phyloP scores from a whole-genome alignment of 306 rosid genomes.

The Vigna angularis region DNA sequence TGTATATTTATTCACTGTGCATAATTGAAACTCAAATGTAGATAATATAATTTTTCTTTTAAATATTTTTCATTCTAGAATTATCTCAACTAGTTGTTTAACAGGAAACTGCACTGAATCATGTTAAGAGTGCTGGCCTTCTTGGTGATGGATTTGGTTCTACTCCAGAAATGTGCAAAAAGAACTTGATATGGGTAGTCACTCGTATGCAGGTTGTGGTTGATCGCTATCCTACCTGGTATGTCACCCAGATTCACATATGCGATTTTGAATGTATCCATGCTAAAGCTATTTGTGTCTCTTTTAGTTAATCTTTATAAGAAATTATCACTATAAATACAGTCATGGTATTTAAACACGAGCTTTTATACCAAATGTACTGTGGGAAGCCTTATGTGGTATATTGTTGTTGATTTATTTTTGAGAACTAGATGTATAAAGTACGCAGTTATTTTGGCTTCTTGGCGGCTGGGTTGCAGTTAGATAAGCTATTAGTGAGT shows the following conservation, averaged over 20 bases:
- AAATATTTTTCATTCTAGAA: conserved; percentile 20
- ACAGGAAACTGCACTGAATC: conserved; percentile 99
- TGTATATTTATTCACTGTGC: conserved; percentile 8
- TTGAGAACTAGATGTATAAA: conserved; percentile 36
- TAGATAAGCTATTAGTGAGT: conserved; percentile 21
- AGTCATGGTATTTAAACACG: background rate
- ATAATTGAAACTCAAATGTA: conserved; percentile 7
- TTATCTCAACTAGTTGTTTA: conserved; percentile 40
- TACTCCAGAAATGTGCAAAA: conserved; percentile 94
- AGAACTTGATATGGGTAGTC: conserved; percentile 98
- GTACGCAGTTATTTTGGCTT: conserved; percentile 24
- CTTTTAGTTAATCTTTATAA: conserved; percentile 28
- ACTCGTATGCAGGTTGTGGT: conserved; percentile 94
- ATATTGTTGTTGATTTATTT: background rate
- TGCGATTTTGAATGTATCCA: background rate
- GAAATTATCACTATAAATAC: conserved; percentile 24
- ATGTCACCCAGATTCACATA: conserved; percentile 43
- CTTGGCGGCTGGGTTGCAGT: conserved; percentile 27
- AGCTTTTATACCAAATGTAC: background rate
- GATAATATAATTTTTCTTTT: conserved; percentile 14
- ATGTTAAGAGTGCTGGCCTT: conserved; percentile 91
- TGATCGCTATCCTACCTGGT: conserved; percentile 98
- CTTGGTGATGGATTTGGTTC: conserved; percentile 98
- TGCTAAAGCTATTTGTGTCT: conserved; percentile 11
- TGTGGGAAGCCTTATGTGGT: conserved; percentile 6